Conservation (phyloP, 2,329 filamentous ascomycete genomes). For the Mollisiaceae sp. region DNA sequence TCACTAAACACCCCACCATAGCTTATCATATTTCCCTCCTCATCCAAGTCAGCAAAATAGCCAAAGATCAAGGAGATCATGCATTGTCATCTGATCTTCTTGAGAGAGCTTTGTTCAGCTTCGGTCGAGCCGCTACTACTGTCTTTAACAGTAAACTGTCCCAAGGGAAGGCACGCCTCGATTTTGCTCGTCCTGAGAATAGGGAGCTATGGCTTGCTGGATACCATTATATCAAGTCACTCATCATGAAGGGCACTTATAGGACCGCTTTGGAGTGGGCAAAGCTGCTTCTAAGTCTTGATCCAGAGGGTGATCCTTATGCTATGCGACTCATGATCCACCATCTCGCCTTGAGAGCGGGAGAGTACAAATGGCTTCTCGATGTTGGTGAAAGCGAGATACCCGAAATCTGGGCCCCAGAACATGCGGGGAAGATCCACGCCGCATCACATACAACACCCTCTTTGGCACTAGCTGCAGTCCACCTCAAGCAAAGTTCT, state of each 20-base stretch:
- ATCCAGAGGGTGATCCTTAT: conserved; percentile 78
- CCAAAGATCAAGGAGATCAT: conserved; percentile 89
- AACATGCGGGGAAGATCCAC: conserved; percentile 7
- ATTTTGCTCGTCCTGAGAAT: conserved; percentile 84
- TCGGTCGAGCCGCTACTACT: conserved; percentile 86
- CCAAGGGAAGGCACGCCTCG: conserved; percentile 78
- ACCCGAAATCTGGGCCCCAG: conserved; percentile 45
- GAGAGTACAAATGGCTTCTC: conserved; percentile 77
- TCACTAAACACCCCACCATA: conserved; percentile 40
- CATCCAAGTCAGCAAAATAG: conserved; percentile 91
- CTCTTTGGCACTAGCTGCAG: conserved; percentile 75
- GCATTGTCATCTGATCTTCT: conserved; percentile 85
- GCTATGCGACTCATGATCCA: conserved; percentile 82
- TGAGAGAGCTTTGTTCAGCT: conserved; percentile 89
- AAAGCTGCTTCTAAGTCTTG: conserved; percentile 78
- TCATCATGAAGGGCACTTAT: conserved; percentile 91
- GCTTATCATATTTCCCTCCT: conserved; percentile 92
- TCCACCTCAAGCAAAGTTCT: conserved; percentile 69
- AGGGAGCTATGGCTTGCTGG: conserved; percentile 90
- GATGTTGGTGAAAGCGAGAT: conserved; percentile 62
- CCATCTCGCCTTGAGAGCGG: conserved; percentile 80
- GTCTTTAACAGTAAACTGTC: conserved; percentile 78
- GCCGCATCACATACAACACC: conserved; percentile 74
- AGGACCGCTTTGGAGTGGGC: conserved; percentile 93
- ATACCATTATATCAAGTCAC: conserved; percentile 85